phyloP scores from a whole-genome alignment of 805 yeast species.

The Wickerhamomyces canadensis region DNA sequence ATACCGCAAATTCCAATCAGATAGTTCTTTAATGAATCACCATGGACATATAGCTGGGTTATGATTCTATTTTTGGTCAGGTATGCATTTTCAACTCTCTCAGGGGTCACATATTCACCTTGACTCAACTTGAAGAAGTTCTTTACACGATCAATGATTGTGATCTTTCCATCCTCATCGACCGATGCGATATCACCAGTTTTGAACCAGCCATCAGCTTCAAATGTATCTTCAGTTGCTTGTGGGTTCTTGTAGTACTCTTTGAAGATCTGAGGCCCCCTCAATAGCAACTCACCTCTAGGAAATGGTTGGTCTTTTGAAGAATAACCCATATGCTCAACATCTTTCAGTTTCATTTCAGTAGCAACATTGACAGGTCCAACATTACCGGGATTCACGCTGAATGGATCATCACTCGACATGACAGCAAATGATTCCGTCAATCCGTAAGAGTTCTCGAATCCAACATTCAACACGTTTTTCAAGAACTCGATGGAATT shows the following conservation, averaged over 20 bases:
- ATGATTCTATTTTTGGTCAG: conserved; percentile 36
- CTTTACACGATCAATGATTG: conserved; percentile 57
- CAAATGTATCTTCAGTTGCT: conserved; percentile 41
- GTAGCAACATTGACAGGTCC: conserved; percentile 46
- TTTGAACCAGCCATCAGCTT: conserved; percentile 47
- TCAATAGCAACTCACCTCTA: conserved; percentile 49
- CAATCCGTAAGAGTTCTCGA: conserved; percentile 53
- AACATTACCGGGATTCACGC: conserved; percentile 32
- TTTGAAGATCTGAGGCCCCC: conserved; percentile 51
- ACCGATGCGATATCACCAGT: conserved; percentile 52
- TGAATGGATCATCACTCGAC: conserved; percentile 32
- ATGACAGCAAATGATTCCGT: conserved; percentile 62
- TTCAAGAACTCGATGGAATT: conserved; percentile 49
- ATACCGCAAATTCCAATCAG: conserved; percentile 54
- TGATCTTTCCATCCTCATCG: conserved; percentile 30
- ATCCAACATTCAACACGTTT: conserved; percentile 39
- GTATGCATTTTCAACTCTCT: conserved; percentile 54
- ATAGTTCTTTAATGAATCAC: conserved; percentile 46
- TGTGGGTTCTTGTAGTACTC: conserved; percentile 44
- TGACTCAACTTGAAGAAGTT: conserved; percentile 59
- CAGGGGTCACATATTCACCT: conserved; percentile 61
- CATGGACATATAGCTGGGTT: conserved; percentile 47
- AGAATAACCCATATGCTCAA: conserved; percentile 42
- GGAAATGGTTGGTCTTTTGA: conserved; percentile 39
- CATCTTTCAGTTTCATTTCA: conserved; percentile 50